Base-by-base conservation (phyloP, 2,329 filamentous ascomycete genomes). In the Epichloe typhina region DNA sequence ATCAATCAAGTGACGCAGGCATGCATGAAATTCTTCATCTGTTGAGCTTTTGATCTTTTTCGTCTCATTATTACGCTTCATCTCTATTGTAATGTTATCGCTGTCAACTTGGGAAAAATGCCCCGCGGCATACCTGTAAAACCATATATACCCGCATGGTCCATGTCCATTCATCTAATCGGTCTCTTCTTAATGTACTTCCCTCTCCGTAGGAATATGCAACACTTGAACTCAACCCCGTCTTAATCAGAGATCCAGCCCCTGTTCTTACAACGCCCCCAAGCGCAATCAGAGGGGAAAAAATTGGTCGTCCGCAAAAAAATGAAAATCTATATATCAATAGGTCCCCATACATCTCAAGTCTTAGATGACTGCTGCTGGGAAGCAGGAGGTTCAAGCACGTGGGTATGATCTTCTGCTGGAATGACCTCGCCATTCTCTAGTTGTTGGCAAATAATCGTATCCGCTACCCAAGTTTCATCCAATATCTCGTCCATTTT, bases 391-490 rank as follows among this genome's bases (percentile, higher is more conserved):
- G 88, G 87, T 65, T 95, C 89, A 38, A 97, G 74, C 12, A 90
- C 82, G 63, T 98, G 93, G 1, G 77, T 82, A 66, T 98, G 93
- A 47, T 86, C 84, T 9, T 81, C 75, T 2, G 86, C 86, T 46
- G 77, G 81, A 53, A 88, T 72, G 15, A 95, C 78, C 46, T 76
- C 73, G 1, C 88, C 88, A 2, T 71, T 68, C 23, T 80, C 82
- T 50, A 86, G 75, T 62, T 95, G 91, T 55, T 83, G 77, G 66
- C 93, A 98, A 40, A 95, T 88, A 17, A 85, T 74, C 35, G 87
- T 88, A 59, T 84, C 83, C 46, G 82, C 80, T n/a, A 97, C 82
- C 93, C 93, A 98, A 15, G 84, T 82, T 63, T 98, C 91, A 21
- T 83, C 78, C 48, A 96, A 69, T 17, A 98, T 86, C 61, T 98